Percentiles rank a stretch among this genome's conserved stretches.
phyloP scores from a whole-genome alignment of 768 basidiomycete genomes.

The Panaeolus papilionaceus region DNA sequence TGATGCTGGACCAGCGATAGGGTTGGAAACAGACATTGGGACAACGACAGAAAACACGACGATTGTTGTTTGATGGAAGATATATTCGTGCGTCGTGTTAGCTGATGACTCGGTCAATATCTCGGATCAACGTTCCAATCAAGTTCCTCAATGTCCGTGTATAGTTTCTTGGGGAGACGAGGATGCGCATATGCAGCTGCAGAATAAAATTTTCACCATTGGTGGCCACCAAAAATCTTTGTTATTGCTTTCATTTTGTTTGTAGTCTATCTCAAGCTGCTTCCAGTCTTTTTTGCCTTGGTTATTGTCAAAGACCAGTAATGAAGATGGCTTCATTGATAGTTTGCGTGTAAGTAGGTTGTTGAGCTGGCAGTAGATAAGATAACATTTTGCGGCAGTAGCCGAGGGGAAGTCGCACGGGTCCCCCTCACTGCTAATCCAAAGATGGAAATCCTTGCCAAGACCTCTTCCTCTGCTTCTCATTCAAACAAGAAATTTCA shows the following conservation, averaged over 20 bases:
- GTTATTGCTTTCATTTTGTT: no score
- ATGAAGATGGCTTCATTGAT: neutral
- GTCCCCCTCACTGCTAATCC: neutral
- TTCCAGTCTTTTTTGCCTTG: no score
- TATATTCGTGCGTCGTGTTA: neutral
- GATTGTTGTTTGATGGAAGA: neutral
- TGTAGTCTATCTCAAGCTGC: no score
- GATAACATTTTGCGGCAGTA: neutral
- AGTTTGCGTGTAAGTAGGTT: no score
- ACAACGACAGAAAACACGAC: neutral
- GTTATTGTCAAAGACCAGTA: no score
- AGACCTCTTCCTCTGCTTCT: neutral
- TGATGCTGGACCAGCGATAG: slow-evolving; percentile 50
- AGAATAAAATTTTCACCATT: no score
- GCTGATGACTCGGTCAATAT: neutral
- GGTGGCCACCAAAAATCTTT: no score
- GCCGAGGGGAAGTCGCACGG: neutral
- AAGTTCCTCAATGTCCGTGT: neutral
- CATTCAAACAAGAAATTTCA: neutral
- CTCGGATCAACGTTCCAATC: neutral
- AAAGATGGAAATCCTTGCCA: slow-evolving; percentile 16
- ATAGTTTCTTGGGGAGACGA: no score
- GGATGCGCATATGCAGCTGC: no score
- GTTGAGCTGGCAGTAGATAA: neutral
- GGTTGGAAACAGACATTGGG: neutral